Evolutionary conservation across 768 basidiomycete genomes (phyloP), one percentile per base, ranked within the genome.

Genomic region (Gloeophyllum trabeum): DNA sequence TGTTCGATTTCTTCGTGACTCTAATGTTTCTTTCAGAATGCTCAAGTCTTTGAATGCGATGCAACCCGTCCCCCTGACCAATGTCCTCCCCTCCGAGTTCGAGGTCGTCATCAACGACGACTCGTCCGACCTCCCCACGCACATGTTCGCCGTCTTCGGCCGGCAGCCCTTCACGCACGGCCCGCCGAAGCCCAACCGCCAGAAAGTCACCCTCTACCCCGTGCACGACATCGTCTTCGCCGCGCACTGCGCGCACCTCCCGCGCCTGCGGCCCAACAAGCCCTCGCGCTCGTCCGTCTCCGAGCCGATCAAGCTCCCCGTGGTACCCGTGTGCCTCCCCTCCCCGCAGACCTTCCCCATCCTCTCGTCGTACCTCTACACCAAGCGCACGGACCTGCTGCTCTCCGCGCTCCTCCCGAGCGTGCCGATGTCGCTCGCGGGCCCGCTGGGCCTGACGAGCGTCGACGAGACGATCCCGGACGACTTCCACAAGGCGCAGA

Each of bases 171-270:
- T n/a, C n/a, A n/a, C n/a, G n/a, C n/a, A n/a, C n/a, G 10, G 10
- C 10, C 28, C 28, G 16, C 28, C 28, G 16, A 16, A 32, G 10
- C 10, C 28, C 10, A 12, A 10, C 20, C 10, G 20, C 12, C 10
- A 21, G 20, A 7, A 19, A 21, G 46, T 55, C 19, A 51, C 68
- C 6, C 65, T 88, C 41, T 79, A 72, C 48, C 79, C 87, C 4
- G 70, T 75, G 7, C 86, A 90, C 59, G 73, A 75, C 24, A 59
- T 85, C 40, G 66, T 88, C 34, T 68, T 89, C 42, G 79, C 79
- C 5, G 66, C 79, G 0, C 69, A 83, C 53, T 89, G 82, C 55
- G 62, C 83, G 14, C 66, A 71, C 34, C 67, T 88, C 4, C 76
- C 81, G 1, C 58, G 67, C 19, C 65, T 83, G 21, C 72, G 76